Conservation (phyloP, 1,139 yeast species). For the Pichia sp. region DNA sequence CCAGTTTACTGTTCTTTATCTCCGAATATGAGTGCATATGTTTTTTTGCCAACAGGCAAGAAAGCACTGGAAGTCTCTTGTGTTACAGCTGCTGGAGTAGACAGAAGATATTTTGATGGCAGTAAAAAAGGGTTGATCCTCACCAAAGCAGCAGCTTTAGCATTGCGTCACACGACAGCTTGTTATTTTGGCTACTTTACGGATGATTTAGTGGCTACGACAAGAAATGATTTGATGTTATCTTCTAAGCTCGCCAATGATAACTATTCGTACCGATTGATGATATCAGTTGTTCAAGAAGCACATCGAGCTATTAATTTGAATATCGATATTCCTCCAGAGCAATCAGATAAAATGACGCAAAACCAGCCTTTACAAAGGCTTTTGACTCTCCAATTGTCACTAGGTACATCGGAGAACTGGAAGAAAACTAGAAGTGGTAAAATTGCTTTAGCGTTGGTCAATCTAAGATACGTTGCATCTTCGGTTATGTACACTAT, state of each 20-base stretch:
- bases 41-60: constrained; percentile 34
- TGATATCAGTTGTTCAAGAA: constrained; percentile 51
- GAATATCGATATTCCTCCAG: constrained; percentile 61
- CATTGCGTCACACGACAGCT: constrained; percentile 61
- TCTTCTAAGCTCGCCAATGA: constrained; percentile 28
- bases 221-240: constrained; percentile 44
- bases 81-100: constrained; percentile 23
- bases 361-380: constrained; percentile 73
- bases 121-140: constrained; percentile 35
- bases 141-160: constrained; percentile 54
- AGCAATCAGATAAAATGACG: constrained; percentile 64
- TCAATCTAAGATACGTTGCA: constrained; percentile 66
- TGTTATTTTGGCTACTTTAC: constrained; percentile 61
- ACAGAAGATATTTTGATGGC: constrained; percentile 23
- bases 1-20: constrained; percentile 48
- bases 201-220: constrained; percentile 61
- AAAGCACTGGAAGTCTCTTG: constrained; percentile 32
- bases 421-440: constrained; percentile 48
- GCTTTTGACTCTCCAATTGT: constrained; percentile 57
- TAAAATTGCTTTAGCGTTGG: constrained; percentile 61
- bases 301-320: constrained; percentile 67
- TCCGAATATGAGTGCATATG: constrained; percentile 51
- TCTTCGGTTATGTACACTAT: constrained; percentile 74
- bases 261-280: constrained; percentile 35
- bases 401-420: constrained; percentile 53